These are phyloP conservation scores for Globisporangium acanthophoron DNA, from an alignment of 352 stramenopile genomes.

Conservation along the genomic window DNA sequence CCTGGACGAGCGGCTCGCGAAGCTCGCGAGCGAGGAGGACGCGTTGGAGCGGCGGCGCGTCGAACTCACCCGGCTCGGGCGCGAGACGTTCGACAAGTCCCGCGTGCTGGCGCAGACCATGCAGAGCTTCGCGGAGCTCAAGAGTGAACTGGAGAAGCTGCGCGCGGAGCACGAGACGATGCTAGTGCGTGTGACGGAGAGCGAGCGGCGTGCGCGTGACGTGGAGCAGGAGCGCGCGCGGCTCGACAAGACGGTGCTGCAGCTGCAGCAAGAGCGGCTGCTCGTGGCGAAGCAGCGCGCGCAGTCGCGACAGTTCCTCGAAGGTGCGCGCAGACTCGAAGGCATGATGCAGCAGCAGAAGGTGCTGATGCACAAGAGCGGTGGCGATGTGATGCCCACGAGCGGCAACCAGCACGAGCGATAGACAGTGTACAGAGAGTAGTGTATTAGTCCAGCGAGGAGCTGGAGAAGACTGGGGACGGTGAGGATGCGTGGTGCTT, in stretches of 20 bases:
- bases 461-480: background rate
- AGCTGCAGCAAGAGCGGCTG: conserved; percentile 67
- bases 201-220: conserved; percentile 24
- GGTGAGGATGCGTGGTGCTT: background rate
- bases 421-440: background rate
- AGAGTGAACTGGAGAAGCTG: conserved; percentile 37
- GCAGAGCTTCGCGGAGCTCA: conserved; percentile 27
- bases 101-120: conserved; percentile 31
- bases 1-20: conserved; percentile 44
- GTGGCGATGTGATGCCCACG: background rate
- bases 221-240: conserved; percentile 41
- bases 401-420: conserved; percentile 1
- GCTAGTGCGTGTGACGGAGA: conserved; percentile 21
- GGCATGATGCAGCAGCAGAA: conserved; percentile 58
- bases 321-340: conserved; percentile 61
- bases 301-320: conserved; percentile 70
- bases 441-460: background rate
- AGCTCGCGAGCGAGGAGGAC: conserved; percentile 42
- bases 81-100: conserved; percentile 63
- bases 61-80: conserved; percentile 54
- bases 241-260: conserved; percentile 41
- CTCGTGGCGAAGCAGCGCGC: conserved; percentile 65
- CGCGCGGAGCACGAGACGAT: conserved; percentile 31
- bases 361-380: conserved; percentile 10
- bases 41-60: conserved; percentile 36